phyloP scores from a whole-genome alignment of 768 basidiomycete genomes.

The Wakefieldia striispora region DNA sequence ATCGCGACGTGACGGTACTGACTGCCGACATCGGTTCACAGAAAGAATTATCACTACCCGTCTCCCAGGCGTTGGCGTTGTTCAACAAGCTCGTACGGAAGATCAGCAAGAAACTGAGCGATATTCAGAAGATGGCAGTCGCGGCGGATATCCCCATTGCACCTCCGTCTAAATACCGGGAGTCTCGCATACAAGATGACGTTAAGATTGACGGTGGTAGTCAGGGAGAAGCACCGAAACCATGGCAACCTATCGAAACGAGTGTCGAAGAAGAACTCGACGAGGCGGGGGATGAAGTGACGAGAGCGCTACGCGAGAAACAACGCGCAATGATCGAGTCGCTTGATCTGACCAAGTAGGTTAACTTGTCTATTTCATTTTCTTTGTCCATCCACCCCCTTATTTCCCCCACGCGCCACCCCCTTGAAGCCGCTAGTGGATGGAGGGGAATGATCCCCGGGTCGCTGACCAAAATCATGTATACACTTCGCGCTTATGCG shows the following conservation, averaged over 20 bases:
- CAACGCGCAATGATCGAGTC: slow-evolving; percentile 87
- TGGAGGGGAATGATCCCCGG: background rate
- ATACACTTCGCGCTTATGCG: background rate
- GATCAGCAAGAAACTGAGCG: slow-evolving; percentile 69
- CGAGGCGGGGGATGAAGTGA: slow-evolving; percentile 71
- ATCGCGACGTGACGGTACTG: background rate
- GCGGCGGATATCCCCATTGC: slow-evolving; percentile 57
- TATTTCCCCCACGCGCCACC: slow-evolving; percentile 4
- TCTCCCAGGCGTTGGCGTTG: slow-evolving; percentile 84
- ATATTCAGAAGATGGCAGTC: slow-evolving; percentile 78
- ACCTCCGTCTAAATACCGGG: slow-evolving; percentile 22
- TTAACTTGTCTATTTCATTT: slow-evolving; percentile 8
- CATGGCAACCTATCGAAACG: slow-evolving; percentile 46
- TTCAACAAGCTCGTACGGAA: slow-evolving; percentile 91
- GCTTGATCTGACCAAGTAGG: slow-evolving; percentile 86
- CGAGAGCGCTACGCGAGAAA: slow-evolving; percentile 54
- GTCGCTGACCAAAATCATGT: background rate
- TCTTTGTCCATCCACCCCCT: background rate
- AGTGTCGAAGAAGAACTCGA: slow-evolving; percentile 67
- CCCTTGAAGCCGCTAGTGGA: slow-evolving; percentile 1
- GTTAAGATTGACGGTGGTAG: slow-evolving; percentile 7
- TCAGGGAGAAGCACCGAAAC: slow-evolving; percentile 2
- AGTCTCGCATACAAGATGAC: slow-evolving; percentile 15
- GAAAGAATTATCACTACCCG: slow-evolving; percentile 79
- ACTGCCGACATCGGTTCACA: slow-evolving; percentile 28